Conservation (phyloP, 148 eudicot genomes). For the Tetragonia tetragonoides region DNA sequence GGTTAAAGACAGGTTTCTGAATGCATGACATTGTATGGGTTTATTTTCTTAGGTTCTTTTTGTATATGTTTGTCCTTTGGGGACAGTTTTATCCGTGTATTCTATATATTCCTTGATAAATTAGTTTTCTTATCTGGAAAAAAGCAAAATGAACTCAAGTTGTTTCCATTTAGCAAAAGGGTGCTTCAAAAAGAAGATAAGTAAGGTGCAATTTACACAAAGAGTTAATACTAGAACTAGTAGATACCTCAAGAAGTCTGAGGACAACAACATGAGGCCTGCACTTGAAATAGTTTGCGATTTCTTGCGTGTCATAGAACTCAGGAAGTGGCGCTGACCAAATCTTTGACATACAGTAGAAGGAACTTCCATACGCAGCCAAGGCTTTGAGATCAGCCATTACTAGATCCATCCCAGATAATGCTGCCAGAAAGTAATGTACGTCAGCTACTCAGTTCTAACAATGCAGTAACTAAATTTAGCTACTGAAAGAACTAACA, state of each 20-base stretch:
- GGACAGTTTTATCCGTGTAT: too few relatives aligned
- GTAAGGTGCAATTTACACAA: not conserved
- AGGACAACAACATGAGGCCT: conserved; percentile 89
- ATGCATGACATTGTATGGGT: too few relatives aligned
- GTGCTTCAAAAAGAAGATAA: not conserved
- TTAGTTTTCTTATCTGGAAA: too few relatives aligned
- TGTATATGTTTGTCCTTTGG: too few relatives aligned
- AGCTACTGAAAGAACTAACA: not conserved
- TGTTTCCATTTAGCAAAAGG: not conserved
- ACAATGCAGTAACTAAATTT: not conserved
- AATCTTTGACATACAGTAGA: conserved; percentile 57
- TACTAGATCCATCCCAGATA: conserved; percentile 74
- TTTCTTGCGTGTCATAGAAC: conserved; percentile 63
- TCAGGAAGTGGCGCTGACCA: conserved; percentile 97
- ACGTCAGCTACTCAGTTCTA: not conserved
- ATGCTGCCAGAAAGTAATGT: conserved; percentile 47
- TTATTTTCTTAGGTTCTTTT: too few relatives aligned
- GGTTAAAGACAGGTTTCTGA: too few relatives aligned
- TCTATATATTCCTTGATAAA: too few relatives aligned
- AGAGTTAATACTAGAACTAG: not conserved
- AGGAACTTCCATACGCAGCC: conserved; percentile 59
- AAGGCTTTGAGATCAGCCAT: conserved; percentile 80
- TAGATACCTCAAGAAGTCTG: conserved; percentile 81
- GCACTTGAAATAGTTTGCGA: conserved; percentile 66
- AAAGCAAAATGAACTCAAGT: not conserved